phyloP scores from a whole-genome alignment of 2,329 filamentous ascomycete genomes.

The Fusarium sp. region DNA sequence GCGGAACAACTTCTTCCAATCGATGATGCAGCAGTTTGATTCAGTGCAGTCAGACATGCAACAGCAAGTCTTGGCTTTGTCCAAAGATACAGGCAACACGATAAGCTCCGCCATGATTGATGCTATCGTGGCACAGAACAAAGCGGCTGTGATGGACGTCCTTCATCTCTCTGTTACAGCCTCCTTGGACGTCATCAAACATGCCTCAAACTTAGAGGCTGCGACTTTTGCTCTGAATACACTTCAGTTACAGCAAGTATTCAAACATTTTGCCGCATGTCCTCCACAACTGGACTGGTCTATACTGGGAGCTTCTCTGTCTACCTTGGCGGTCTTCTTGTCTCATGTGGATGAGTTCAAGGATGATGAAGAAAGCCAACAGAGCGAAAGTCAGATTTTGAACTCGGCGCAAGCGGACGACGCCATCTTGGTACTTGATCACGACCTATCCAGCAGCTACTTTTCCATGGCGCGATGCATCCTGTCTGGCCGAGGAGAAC shows the following conservation, averaged over 20 bases:
- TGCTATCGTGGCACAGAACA: constrained; percentile 67
- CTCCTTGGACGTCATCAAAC: constrained; percentile 67
- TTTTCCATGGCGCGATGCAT: constrained; percentile 64
- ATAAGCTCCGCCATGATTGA: constrained; percentile 64
- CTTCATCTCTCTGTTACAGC: constrained; percentile 64
- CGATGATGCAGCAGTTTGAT: constrained; percentile 71
- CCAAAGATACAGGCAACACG: constrained; percentile 60
- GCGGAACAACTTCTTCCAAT: constrained; percentile 72
- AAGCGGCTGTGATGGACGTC: constrained; percentile 68
- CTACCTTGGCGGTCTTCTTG: constrained; percentile 65
- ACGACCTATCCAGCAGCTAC: constrained; percentile 62
- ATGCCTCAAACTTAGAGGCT: constrained; percentile 62
- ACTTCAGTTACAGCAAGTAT: constrained; percentile 67
- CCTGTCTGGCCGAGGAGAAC: constrained; percentile 45
- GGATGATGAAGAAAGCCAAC: constrained; percentile 56
- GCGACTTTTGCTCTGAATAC: constrained; percentile 67
- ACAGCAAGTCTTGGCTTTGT: constrained; percentile 67
- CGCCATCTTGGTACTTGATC: constrained; percentile 63
- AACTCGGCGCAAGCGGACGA: constrained; percentile 64
- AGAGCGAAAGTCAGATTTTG: constrained; percentile 56
- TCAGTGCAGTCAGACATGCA: constrained; percentile 71
- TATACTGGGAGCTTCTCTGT: constrained; percentile 61
- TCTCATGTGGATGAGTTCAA: constrained; percentile 61
- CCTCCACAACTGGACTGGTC: constrained; percentile 65
- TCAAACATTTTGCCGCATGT: constrained; percentile 62